Evolutionary conservation across 164 flowering plant genomes (phyloP), one percentile per base, ranked within the genome.

Genomic region (Amborella trichopoda): DNA sequence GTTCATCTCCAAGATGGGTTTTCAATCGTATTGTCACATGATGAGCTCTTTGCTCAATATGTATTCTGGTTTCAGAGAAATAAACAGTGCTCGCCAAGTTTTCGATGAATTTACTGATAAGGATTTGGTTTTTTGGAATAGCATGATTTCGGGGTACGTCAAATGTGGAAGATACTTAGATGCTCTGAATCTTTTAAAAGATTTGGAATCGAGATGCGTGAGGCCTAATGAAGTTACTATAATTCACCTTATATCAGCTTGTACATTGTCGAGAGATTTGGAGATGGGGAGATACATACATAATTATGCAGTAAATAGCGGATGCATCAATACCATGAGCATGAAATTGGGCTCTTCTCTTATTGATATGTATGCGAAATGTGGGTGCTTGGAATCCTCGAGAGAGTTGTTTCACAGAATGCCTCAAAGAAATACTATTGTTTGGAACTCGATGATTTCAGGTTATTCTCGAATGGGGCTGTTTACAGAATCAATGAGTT

Each of bases 401-500:
- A 42, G 70, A 60, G 32, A 18, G 18, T 49, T 77, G 23, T 88
- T 84, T 50, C 56, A 57, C 1, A 2, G 46, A 23, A 84, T 88
- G 86, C 56, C 68, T 0, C 50, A 44, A 44, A 52, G 60, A 33
- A 86, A 84, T 68, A 74, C 81, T 4, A 71, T 75, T 28, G 77
- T 94, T 0, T 84, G 96, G 96, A 88, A 86, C 0, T 73, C 72
- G 66, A 34, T 80, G 26, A 60, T 88, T 45, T 72, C 68, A 54
- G 94, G 96, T 38, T 55, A n/a, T 20, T n/a, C 13, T 5, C 28
- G 23, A 21, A 33, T n/a, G 38, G 26, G 53, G 9, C 46, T 30
- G 13, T 49, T 38, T 40, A 38, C 28, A 47, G 37, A 26, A 28
- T 40, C 53, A 39, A 47, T 55, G 33, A 23, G 0, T 2, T 26